Conservation (phyloP, 192 early-diverging fungal genomes). For the Coemansia sp. region DNA sequence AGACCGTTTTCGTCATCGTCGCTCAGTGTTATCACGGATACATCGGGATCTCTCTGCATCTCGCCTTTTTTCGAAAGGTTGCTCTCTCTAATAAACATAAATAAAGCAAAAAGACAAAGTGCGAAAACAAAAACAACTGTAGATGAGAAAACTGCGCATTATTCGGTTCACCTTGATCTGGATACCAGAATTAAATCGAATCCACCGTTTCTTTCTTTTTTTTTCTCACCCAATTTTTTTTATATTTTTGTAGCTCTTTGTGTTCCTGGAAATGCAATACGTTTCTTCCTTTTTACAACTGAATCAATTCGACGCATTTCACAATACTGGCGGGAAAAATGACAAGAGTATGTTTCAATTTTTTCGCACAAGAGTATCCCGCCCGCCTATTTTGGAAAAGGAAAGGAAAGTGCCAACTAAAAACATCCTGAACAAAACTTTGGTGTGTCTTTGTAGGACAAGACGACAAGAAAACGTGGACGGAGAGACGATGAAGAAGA, state of each 20-base stretch:
- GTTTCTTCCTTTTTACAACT: too few relatives aligned
- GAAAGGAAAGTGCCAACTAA: neutral
- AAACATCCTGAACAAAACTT: neutral
- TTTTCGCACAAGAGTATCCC: neutral
- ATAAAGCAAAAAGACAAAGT: neutral
- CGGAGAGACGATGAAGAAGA: neutral
- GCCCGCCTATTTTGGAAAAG: neutral
- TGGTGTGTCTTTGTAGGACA: neutral
- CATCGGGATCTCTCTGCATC: neutral
- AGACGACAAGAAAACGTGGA: neutral
- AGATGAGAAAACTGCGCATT: too few relatives aligned
- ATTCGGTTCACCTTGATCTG: too few relatives aligned
- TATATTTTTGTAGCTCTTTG: too few relatives aligned
- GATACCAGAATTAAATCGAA: too few relatives aligned
- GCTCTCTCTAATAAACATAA: too few relatives aligned
- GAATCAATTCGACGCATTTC: too few relatives aligned
- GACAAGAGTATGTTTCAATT: conserved; percentile 1
- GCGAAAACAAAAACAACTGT: neutral
- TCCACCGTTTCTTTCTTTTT: neutral
- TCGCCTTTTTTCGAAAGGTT: neutral
- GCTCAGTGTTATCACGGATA: neutral
- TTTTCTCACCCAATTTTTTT: neutral
- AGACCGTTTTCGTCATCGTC: neutral
- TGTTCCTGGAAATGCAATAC: too few relatives aligned
- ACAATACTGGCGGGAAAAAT: too few relatives aligned